A percentile compares a stretch with the other conserved stretches of the same genome.
These are phyloP conservation scores for Catharanthus roseus DNA, from an alignment of 257 asterid species.

Conservation along the genomic window DNA sequence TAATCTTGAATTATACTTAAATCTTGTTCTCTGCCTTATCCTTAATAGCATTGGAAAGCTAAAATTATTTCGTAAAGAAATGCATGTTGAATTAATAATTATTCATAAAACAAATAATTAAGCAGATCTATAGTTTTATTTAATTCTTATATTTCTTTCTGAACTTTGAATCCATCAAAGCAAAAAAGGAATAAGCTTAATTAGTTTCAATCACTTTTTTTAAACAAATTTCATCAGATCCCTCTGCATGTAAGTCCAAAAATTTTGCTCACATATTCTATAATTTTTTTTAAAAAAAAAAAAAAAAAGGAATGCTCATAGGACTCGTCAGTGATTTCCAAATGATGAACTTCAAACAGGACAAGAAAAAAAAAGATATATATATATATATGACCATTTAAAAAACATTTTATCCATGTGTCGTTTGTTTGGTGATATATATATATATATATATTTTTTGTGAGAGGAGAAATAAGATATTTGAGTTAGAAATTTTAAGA, in stretches of 20 bases:
- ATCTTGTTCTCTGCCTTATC: slow-evolving; percentile 36
- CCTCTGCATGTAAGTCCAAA: neutral
- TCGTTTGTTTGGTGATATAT: too few relatives aligned
- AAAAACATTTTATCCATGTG: too few relatives aligned
- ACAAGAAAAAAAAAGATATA: too few relatives aligned
- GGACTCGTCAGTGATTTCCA: neutral
- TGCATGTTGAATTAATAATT: slow-evolving; percentile 6
- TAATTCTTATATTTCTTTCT: neutral
- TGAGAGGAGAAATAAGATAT: too few relatives aligned
- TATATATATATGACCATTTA: too few relatives aligned
- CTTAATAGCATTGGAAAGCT: slow-evolving; percentile 26
- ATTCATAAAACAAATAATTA: slow-evolving; percentile 14
- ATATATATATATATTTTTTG: too few relatives aligned
- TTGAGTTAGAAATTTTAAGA: too few relatives aligned
- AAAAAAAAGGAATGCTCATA: too few relatives aligned
- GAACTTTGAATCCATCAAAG: neutral
- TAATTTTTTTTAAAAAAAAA: too few relatives aligned
- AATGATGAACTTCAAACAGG: neutral
- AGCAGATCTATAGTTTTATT: slow-evolving; percentile 23
- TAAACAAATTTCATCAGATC: neutral
- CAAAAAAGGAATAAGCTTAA: neutral
- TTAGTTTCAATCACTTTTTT: too few relatives aligned
- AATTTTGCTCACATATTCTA: neutral
- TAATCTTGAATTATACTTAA: slow-evolving; percentile 8
- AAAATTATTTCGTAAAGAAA: slow-evolving; percentile 10